These are phyloP conservation scores for Dicorynia guianensis DNA, from an alignment of 306 rosid genomes.

Conservation along the genomic window DNA sequence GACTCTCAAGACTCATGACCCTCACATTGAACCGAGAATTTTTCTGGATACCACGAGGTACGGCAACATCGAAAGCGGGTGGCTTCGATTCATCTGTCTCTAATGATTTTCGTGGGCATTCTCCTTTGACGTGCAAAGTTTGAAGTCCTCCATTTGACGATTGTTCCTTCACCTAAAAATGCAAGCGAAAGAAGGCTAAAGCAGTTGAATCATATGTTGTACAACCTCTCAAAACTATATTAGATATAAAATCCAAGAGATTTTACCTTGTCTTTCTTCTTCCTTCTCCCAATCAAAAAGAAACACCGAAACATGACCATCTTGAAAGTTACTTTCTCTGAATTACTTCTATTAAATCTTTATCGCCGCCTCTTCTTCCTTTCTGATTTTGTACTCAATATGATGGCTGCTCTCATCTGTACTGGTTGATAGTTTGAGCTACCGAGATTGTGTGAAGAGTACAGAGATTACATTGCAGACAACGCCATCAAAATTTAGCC, in stretches of 20 bases:
- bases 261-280: slow-evolving; percentile 66
- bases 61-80: slow-evolving; percentile 45
- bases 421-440: slow-evolving; percentile 5
- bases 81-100: slow-evolving; percentile 49
- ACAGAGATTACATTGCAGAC: slow-evolving; percentile 35
- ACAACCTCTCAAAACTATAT: not conserved
- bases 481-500: slow-evolving; percentile 56
- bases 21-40: slow-evolving; percentile 49
- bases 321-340: slow-evolving; percentile 15
- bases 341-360: slow-evolving; percentile 27
- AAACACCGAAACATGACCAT: slow-evolving; percentile 70
- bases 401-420: slow-evolving; percentile 49
- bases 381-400: slow-evolving; percentile 4
- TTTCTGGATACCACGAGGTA: slow-evolving; percentile 45
- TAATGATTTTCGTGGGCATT: slow-evolving; percentile 42
- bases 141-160: slow-evolving; percentile 36
- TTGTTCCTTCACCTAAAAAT: slow-evolving; percentile 52
- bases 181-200: slow-evolving; percentile 21
- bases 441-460: not conserved
- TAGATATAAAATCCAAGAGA: slow-evolving; percentile 1
- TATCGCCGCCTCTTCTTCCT: not conserved
- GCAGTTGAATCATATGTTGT: slow-evolving; percentile 12
- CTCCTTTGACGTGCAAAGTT: slow-evolving; percentile 58
- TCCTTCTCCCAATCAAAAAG: slow-evolving; percentile 44
- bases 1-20: slow-evolving; percentile 56